phyloP scores from a whole-genome alignment of 2,329 filamentous ascomycete genomes.

The Xylariaceae sp. region DNA sequence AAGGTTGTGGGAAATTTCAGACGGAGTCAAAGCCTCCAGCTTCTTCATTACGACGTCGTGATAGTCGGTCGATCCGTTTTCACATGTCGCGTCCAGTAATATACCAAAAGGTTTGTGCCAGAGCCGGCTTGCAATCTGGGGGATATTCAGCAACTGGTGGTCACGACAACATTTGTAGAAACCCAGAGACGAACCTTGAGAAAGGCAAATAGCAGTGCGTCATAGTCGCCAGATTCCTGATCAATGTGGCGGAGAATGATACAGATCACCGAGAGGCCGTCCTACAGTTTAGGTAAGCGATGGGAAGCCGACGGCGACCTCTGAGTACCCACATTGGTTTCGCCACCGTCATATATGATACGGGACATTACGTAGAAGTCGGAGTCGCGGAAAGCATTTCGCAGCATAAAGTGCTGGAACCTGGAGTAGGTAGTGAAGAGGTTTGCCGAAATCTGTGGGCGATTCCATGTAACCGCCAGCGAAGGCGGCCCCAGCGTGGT shows the following conservation, averaged over 20 bases:
- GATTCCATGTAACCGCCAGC: conserved; percentile 63
- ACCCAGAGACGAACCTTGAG: conserved; percentile 57
- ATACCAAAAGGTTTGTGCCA: conserved; percentile 66
- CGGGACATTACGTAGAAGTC: conserved; percentile 60
- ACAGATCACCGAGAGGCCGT: conserved; percentile 63
- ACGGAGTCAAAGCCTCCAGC: conserved; percentile 56
- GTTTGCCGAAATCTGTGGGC: conserved; percentile 59
- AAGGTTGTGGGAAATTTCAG: conserved; percentile 54
- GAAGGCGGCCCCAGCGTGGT: conserved; percentile 62
- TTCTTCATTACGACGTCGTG: conserved; percentile 61
- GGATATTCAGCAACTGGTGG: too few species aligned
- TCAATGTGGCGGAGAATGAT: conserved; percentile 64
- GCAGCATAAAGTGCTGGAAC: conserved; percentile 69
- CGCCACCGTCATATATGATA: conserved; percentile 65
- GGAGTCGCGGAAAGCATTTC: conserved; percentile 59
- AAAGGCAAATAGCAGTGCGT: conserved; percentile 62
- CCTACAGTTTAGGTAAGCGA: conserved; percentile 33
- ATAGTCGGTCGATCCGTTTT: conserved; percentile 61
- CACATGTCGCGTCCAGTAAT: conserved; percentile 64
- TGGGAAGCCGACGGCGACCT: neutral
- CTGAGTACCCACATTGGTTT: conserved; percentile 53
- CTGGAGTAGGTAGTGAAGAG: conserved; percentile 59
- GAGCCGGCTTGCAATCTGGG: conserved; percentile 62
- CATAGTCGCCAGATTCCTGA: conserved; percentile 58
- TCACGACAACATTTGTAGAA: too few species aligned